Percentiles rank a stretch among this genome's conserved stretches.
Evolutionary conservation across 2,329 filamentous ascomycete genomes (phyloP).

Genomic region (Nannizziopsis arthrosporioides): DNA sequence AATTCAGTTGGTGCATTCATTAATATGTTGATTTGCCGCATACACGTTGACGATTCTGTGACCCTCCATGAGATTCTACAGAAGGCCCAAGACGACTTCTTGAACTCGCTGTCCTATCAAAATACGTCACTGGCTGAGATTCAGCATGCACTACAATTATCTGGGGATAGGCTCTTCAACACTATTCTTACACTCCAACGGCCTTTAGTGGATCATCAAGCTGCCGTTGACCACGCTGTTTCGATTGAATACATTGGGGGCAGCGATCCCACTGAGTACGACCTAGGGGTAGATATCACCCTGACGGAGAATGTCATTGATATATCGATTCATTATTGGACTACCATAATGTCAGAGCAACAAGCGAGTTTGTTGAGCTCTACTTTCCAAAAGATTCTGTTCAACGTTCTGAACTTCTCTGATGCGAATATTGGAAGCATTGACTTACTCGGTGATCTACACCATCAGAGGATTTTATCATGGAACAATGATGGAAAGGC

Average conservation of each 20-base stretch:
- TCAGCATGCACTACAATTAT: conserved; percentile 18
- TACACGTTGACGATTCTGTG: conserved; percentile 29
- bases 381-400: not conserved
- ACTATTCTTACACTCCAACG: conserved; percentile 8
- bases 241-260: not conserved
- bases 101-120: conserved; percentile 51
- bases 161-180: conserved; percentile 8
- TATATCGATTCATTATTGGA: not conserved
- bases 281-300: not conserved
- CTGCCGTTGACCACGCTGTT: not conserved
- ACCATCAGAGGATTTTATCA: not conserved
- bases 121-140: conserved; percentile 42
- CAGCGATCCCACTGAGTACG: conserved; percentile 1
- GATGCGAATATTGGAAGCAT: not conserved
- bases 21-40: conserved; percentile 29
- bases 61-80: conserved; percentile 42
- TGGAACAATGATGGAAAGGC: not conserved
- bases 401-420: not conserved
- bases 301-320: not conserved
- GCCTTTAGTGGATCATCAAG: not conserved
- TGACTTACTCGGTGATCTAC: not conserved
- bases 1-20: conserved; percentile 37
- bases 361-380: not conserved
- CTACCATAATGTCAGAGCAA: not conserved
- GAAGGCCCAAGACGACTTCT: conserved; percentile 45